These are phyloP conservation scores for Candida glucosophila DNA, from an alignment of 1,139 yeast species.

Conservation along the genomic window DNA sequence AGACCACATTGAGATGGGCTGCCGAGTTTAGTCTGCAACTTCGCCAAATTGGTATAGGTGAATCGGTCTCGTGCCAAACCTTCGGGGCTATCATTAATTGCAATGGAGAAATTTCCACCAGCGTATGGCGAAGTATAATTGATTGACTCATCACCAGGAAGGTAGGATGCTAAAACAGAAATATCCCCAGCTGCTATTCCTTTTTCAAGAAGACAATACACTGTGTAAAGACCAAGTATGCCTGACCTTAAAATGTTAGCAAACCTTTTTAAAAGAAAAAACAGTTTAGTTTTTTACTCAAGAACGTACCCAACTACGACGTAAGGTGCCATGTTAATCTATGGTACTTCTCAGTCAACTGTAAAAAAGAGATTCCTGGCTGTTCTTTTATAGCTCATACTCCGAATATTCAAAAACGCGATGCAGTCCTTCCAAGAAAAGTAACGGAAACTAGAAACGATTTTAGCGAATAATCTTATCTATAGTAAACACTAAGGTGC, in stretches of 20 bases:
- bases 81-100: slow-evolving; percentile 43
- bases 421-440: too few relatives aligned
- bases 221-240: neutral
- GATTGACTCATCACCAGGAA: slow-evolving; percentile 69
- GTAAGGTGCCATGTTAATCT: too few relatives aligned
- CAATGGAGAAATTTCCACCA: slow-evolving; percentile 65
- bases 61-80: slow-evolving; percentile 34
- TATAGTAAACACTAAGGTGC: too few relatives aligned
- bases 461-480: too few relatives aligned
- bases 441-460: too few relatives aligned
- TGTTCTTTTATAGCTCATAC: too few relatives aligned
- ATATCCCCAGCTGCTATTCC: slow-evolving; percentile 30
- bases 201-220: neutral
- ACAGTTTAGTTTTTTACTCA: neutral
- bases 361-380: too few relatives aligned
- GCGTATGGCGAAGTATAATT: slow-evolving; percentile 76
- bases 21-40: slow-evolving; percentile 41
- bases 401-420: too few relatives aligned
- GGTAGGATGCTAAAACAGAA: slow-evolving; percentile 49
- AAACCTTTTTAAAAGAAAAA: too few relatives aligned
- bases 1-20: slow-evolving; percentile 42
- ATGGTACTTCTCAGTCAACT: too few relatives aligned
- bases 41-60: slow-evolving; percentile 31
- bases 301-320: neutral
- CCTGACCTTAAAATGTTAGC: slow-evolving; percentile 1